These are phyloP conservation scores for Pichia phayaonensis DNA, from an alignment of 805 yeast genomes.

Conservation along the genomic window DNA sequence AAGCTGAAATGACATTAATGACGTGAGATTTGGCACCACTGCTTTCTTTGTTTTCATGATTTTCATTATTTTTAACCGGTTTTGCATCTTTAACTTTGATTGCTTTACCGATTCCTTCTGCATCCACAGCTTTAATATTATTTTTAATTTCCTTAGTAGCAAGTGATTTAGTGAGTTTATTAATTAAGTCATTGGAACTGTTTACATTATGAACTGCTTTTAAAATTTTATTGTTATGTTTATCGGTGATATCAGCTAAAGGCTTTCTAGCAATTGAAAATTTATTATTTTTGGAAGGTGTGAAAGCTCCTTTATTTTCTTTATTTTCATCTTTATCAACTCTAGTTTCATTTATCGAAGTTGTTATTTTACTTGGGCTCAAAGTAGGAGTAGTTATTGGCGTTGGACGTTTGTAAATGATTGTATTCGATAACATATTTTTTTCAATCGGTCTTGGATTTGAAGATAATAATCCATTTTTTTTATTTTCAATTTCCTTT, in stretches of 20 bases:
- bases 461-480: neutral
- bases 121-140: neutral
- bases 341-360: neutral
- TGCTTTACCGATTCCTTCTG: neutral
- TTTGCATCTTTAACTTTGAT: neutral
- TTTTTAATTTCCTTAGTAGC: neutral
- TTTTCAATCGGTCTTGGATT: constrained; percentile 12
- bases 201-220: neutral
- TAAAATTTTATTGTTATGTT: neutral
- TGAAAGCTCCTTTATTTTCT: neutral
- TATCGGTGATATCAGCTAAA: neutral
- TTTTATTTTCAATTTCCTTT: constrained; percentile 4
- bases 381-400: neutral
- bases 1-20: neutral
- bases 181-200: neutral
- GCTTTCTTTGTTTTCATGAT: neutral
- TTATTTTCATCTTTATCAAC: neutral
- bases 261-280: neutral
- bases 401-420: constrained; percentile 11
- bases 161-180: neutral
- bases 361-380: neutral
- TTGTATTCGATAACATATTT: constrained; percentile 6
- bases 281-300: neutral
- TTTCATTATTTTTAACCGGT: neutral
- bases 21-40: neutral